A percentile compares a stretch with the other conserved stretches of the same genome.
Evolutionary conservation across 768 basidiomycete species (phyloP).

Genomic region (Chalciporus piperatus): DNA sequence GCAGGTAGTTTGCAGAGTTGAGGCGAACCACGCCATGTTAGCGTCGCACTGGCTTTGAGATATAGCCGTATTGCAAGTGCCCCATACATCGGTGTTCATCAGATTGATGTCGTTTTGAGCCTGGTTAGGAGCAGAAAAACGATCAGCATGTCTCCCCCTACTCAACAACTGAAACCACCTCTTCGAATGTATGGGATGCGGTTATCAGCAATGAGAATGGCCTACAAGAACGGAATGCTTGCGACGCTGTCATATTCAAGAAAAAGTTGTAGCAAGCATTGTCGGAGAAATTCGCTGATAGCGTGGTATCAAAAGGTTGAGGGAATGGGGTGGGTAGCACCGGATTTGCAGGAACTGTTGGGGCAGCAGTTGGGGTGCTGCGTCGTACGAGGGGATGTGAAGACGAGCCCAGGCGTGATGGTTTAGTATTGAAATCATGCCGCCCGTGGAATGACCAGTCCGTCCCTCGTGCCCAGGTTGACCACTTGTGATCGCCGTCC

Average conservation of each 20-base stretch:
- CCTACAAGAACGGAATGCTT: constrained; percentile 68
- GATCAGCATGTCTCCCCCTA: constrained; percentile 1
- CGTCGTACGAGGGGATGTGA: background rate
- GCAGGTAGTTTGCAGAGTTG: constrained; percentile 49
- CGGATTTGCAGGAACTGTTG: constrained; percentile 36
- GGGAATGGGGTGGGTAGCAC: constrained; percentile 73
- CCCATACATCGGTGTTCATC: constrained; percentile 72
- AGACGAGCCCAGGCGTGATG: constrained; percentile 11
- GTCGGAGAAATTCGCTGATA: constrained; percentile 67
- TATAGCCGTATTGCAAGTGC: constrained; percentile 68
- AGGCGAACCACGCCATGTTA: constrained; percentile 68
- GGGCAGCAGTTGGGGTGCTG: constrained; percentile 15
- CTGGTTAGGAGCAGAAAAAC: constrained; percentile 35
- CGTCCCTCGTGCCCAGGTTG: constrained; percentile 25
- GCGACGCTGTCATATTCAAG: constrained; percentile 63
- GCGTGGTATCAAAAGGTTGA: constrained; percentile 63
- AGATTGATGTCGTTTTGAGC: constrained; percentile 59
- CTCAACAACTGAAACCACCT: constrained; percentile 38
- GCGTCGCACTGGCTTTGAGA: constrained; percentile 49
- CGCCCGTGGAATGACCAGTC: constrained; percentile 45
- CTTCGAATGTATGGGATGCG: constrained; percentile 51
- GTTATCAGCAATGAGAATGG: constrained; percentile 67
- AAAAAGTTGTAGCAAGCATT: constrained; percentile 68
- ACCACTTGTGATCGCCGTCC: constrained; percentile 28
- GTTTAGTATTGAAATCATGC: constrained; percentile 23